Base-by-base conservation (phyloP, 2,329 filamentous ascomycete species). In the Colletotrichum viniferum region DNA sequence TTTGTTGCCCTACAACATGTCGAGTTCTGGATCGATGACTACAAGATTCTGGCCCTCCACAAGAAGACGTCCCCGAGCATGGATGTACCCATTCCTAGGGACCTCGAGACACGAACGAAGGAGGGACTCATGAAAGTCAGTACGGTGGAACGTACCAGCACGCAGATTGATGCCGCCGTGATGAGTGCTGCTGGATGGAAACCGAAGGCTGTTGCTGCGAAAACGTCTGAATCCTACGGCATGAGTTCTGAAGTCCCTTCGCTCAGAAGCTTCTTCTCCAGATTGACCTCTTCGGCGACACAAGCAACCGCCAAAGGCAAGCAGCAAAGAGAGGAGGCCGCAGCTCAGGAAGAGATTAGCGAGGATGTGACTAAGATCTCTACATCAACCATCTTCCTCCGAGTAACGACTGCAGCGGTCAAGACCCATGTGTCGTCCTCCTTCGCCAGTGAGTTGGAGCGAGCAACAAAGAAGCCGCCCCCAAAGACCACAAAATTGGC, bases 381-480 rank as follows among this genome's bases (percentile, higher is more conserved):
- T 7, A 93, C 90, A 0, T 94, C 95, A 1, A 95, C 94, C 18
- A 96, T 98, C 36, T 98, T 98, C 82, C 87, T 99, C 24, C 91
- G 96, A 64, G 94, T 98, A 24, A 98, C 94, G 62, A 96, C 96
- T 10, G 96, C 96, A 34, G 91, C 91, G 61, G 92, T 98, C 36
- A 90, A 92, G 79, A 98, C 96, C 1, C 94, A 91, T 62, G 92
- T 98, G 1, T 88, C 91, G 24, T 86, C 90, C 34, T 91, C 89
- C 52, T 95, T 98, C 79, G 92, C 95, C 4, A 90, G 93, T 2
- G 97, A 99, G 82, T 90, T 99, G 13, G 96, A 98, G 85, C 92
- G 97, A 76, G 97, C 97, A 18, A 99, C 97, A 1, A 98, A 98
- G 85, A 99, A 99, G 81, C 95, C 96, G 4, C 97, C 97, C 1